Evolutionary conservation across 2,329 filamentous ascomycete genomes (phyloP).

Genomic region (Periconia sp.): DNA sequence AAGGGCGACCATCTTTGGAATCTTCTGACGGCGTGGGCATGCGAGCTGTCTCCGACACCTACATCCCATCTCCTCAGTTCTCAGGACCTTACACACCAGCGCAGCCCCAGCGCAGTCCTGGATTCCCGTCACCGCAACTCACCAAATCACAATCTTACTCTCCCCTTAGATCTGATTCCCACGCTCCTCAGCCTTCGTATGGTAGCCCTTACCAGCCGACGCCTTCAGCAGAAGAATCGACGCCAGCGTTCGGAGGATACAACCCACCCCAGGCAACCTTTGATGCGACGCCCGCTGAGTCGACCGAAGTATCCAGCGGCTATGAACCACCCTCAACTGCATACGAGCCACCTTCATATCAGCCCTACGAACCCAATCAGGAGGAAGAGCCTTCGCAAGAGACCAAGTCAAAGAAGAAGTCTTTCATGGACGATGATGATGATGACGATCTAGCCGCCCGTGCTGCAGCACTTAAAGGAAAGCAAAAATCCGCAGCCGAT

Average conservation of each 20-base stretch:
- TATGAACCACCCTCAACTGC: constrained; percentile 35
- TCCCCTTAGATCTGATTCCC: constrained; percentile 36
- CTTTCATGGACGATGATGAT: constrained; percentile 82
- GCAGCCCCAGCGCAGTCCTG: constrained; percentile 38
- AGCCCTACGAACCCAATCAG: constrained; percentile 58
- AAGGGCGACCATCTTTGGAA: constrained; percentile 46
- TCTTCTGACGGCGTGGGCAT: constrained; percentile 35
- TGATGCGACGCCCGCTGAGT: constrained; percentile 19
- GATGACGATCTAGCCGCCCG: constrained; percentile 67
- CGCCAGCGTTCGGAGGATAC: constrained; percentile 33
- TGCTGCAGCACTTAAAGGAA: constrained; percentile 56
- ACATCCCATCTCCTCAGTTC: constrained; percentile 33
- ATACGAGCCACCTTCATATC: constrained; percentile 47
- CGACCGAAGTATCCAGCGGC: constrained; percentile 17
- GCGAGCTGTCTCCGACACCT: constrained; percentile 37
- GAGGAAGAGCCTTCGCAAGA: constrained; percentile 55
- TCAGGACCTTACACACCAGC: constrained; percentile 37
- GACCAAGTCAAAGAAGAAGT: constrained; percentile 66
- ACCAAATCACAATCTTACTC: constrained; percentile 40
- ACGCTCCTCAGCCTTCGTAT: constrained; percentile 29
- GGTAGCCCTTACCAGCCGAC: constrained; percentile 37
- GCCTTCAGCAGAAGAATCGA: constrained; percentile 26
- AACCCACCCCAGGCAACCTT: constrained; percentile 34
- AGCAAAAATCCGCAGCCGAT: constrained; percentile 64
- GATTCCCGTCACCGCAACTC: constrained; percentile 23